A percentile compares a stretch with the other conserved stretches of the same genome.
phyloP scores from a whole-genome alignment of 495 filamentous ascomycete genomes.

The Chaetomium tenue region DNA sequence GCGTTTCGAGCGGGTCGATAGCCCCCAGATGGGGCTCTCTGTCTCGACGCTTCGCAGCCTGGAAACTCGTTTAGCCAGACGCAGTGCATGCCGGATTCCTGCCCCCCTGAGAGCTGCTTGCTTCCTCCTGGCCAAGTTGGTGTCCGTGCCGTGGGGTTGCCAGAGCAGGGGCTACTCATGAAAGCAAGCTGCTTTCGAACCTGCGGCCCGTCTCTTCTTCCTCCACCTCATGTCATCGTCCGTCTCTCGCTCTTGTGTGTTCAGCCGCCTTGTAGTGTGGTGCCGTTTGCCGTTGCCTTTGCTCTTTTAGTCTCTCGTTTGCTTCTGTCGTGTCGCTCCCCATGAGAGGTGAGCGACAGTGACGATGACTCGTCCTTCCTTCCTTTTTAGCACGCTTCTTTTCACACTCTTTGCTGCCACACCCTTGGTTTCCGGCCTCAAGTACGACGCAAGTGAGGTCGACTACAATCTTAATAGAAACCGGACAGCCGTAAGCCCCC shows the following conservation, averaged over 20 bases:
- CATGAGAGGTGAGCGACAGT: constrained; percentile 37
- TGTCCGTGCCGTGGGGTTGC: constrained; percentile 14
- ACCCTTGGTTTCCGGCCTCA: constrained; percentile 45
- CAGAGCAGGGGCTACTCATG: constrained; percentile 9
- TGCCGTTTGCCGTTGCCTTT: constrained; percentile 24
- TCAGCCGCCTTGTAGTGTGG: constrained; percentile 22
- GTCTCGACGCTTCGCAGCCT: background rate
- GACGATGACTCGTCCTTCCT: constrained; percentile 36
- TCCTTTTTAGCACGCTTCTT: constrained; percentile 32
- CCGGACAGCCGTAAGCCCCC: constrained; percentile 53
- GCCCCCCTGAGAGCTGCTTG: constrained; percentile 1
- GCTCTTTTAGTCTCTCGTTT: constrained; percentile 32
- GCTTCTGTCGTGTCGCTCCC: constrained; percentile 32
- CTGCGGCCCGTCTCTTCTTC: constrained; percentile 27
- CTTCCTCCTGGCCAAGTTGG: background rate
- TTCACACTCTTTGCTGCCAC: constrained; percentile 31
- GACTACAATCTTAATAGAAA: constrained; percentile 66
- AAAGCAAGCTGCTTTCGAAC: constrained; percentile 17
- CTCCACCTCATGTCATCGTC: constrained; percentile 21
- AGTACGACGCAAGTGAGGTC: constrained; percentile 54
- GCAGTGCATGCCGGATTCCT: background rate
- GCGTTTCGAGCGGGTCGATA: constrained; percentile 13
- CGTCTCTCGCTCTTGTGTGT: constrained; percentile 14
- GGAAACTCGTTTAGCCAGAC: constrained; percentile 1
- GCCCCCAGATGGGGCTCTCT: background rate